phyloP scores from a whole-genome alignment of 1,284 basidiomycete species.

The Ganoderma sinense region DNA sequence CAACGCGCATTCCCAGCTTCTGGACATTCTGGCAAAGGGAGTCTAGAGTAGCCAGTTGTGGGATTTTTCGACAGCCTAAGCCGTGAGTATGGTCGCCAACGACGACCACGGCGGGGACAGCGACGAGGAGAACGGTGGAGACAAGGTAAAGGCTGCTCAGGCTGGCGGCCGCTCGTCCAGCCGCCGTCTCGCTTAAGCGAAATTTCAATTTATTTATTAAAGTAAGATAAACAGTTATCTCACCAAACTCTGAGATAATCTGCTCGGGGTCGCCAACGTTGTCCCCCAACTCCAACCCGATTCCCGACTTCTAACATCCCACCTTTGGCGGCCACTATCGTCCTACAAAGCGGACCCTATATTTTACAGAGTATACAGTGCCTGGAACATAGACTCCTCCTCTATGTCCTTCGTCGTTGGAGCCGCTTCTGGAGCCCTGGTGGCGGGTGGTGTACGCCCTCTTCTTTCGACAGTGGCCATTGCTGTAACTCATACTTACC shows the following conservation, averaged over 20 bases:
- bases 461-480: slow-evolving; percentile 16
- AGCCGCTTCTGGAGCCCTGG: slow-evolving; percentile 35
- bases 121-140: slow-evolving; percentile 19
- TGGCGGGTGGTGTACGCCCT: slow-evolving; percentile 33
- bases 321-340: neutral
- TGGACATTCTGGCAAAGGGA: slow-evolving; percentile 24
- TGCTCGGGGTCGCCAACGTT: no score
- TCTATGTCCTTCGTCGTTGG: slow-evolving; percentile 41
- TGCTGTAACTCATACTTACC: slow-evolving; percentile 12
- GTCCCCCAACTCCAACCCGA: neutral
- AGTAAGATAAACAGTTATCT: neutral
- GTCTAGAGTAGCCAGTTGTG: slow-evolving; percentile 7
- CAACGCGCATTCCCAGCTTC: slow-evolving; percentile 29
- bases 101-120: slow-evolving; percentile 8
- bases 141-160: neutral
- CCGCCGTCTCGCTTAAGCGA: neutral
- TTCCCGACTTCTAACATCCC: neutral
- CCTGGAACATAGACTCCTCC: neutral
- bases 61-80: slow-evolving; percentile 2
- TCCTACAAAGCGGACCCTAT: neutral
- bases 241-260: neutral
- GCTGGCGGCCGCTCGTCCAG: no score
- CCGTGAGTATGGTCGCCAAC: slow-evolving; percentile 4
- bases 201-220: neutral
- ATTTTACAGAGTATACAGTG: neutral